These are phyloP conservation scores for Stipa capillata DNA, from an alignment of 176 grass and related monocot genomes.

Conservation along the genomic window DNA sequence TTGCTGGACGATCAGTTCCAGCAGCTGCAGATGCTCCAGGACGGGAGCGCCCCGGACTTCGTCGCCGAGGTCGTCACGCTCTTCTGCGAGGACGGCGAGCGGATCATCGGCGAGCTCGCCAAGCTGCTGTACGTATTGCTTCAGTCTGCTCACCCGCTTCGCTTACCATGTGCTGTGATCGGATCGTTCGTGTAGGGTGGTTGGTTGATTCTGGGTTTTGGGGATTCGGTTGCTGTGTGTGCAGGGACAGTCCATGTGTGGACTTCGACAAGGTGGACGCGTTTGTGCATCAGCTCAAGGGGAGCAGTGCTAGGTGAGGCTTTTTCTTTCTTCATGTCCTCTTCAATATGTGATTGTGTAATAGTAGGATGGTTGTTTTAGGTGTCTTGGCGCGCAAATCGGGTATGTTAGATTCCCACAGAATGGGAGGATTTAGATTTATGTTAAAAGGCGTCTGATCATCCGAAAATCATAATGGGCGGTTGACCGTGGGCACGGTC, in stretches of 20 bases:
- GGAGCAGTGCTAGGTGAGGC: constrained; percentile 48
- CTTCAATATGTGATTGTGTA: neutral
- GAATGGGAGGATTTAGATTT: neutral
- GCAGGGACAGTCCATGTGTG: constrained; percentile 34
- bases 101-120: constrained; percentile 38
- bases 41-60: constrained; percentile 23
- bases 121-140: constrained; percentile 30
- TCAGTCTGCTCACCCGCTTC: neutral
- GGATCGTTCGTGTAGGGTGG: neutral
- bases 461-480: too few species aligned
- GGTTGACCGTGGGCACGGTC: too few species aligned
- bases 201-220: neutral
- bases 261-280: constrained; percentile 43
- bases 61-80: constrained; percentile 40
- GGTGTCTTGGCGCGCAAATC: neutral
- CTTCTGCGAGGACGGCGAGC: constrained; percentile 54
- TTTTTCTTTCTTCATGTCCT: neutral
- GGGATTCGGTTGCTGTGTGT: neutral
- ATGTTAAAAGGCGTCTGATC: neutral
- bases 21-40: constrained; percentile 44
- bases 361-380: neutral
- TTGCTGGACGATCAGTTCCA: constrained; percentile 57
- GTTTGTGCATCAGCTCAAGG: constrained; percentile 50
- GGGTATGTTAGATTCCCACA: neutral
- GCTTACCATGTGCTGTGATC: neutral